Evolutionary conservation across 1,284 basidiomycete species (phyloP).

Genomic region (Cryptococcus jaspeensis): DNA sequence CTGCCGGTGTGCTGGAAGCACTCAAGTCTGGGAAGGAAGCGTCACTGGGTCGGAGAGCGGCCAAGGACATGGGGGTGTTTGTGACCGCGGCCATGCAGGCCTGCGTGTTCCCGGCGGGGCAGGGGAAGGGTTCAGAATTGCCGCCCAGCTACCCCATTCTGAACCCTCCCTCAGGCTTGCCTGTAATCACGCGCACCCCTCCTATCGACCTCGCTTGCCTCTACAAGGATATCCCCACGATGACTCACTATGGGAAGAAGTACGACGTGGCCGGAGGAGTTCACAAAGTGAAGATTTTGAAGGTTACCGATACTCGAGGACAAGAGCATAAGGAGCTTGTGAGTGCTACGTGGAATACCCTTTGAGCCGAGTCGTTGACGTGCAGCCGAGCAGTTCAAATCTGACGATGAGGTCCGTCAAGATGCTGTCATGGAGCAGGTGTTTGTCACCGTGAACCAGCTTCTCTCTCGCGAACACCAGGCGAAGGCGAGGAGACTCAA

Average conservation of each 20-base stretch:
- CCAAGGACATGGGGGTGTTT: conserved; percentile 64
- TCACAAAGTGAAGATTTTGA: conserved; percentile 77
- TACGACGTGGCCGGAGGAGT: conserved; percentile 76
- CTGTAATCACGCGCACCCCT: conserved; percentile 72
- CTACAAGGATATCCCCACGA: conserved; percentile 68
- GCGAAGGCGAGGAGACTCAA: conserved; percentile 70
- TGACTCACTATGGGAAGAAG: conserved; percentile 61
- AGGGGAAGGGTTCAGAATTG: too few species aligned
- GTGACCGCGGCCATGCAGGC: conserved; percentile 57
- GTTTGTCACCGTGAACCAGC: conserved; percentile 81
- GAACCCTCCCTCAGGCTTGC: conserved; percentile 64
- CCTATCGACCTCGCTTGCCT: conserved; percentile 68
- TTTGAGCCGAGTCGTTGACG: background rate
- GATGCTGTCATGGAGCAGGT: conserved; percentile 99
- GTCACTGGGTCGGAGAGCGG: conserved; percentile 23
- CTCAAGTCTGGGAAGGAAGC: conserved; percentile 64
- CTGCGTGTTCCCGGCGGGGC: conserved; percentile 66
- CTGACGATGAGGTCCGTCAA: conserved; percentile 87
- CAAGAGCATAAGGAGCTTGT: conserved; percentile 76
- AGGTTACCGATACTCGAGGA: conserved; percentile 70
- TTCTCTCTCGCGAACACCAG: conserved; percentile 71
- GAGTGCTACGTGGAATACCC: conserved; percentile 33
- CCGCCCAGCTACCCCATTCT: too few species aligned
- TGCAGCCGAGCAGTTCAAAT: conserved; percentile 71
- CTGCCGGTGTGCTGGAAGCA: conserved; percentile 69